Conservation (phyloP, 2,329 filamentous ascomycete genomes). For the Lasiodiplodia hormozganensis region DNA sequence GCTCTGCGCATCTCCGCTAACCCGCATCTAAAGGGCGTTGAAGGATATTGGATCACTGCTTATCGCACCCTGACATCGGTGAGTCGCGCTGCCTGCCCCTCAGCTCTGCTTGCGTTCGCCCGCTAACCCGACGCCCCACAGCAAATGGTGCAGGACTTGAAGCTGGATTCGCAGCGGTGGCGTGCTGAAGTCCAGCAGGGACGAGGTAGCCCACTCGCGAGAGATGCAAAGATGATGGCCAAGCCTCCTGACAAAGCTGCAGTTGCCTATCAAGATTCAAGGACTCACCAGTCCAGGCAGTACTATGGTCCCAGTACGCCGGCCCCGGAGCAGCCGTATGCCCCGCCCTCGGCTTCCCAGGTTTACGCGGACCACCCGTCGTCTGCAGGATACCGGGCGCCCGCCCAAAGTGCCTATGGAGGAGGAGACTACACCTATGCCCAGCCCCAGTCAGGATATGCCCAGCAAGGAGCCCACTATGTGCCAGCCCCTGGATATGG, state of each 20-base stretch:
- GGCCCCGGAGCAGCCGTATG: conserved; percentile 31
- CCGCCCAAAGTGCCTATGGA: conserved; percentile 29
- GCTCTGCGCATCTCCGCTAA: conserved; percentile 10
- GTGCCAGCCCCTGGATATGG: conserved; percentile 37
- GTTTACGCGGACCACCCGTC: conserved; percentile 44
- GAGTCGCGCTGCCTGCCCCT: no score
- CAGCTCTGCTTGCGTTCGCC: no score
- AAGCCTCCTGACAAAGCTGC: conserved; percentile 54
- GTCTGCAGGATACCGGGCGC: conserved; percentile 37
- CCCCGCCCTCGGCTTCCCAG: conserved; percentile 33
- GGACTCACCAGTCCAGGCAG: conserved; percentile 52
- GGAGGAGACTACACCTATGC: conserved; percentile 39
- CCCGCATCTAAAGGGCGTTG: conserved; percentile 45
- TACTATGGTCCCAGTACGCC: conserved; percentile 44
- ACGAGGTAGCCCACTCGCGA: conserved; percentile 56
- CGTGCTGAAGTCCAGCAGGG: conserved; percentile 43
- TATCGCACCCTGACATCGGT: conserved; percentile 59
- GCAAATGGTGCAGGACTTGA: conserved; percentile 60
- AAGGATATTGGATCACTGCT: conserved; percentile 59
- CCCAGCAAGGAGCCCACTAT: conserved; percentile 42
- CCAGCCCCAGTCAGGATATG: conserved; percentile 43
- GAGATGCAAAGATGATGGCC: conserved; percentile 50
- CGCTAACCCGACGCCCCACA: conserved; percentile 32
- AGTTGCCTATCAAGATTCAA: conserved; percentile 53
- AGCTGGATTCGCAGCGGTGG: conserved; percentile 56